Conservation (phyloP, 306 rosid genomes). For the Parietaria judaica region DNA sequence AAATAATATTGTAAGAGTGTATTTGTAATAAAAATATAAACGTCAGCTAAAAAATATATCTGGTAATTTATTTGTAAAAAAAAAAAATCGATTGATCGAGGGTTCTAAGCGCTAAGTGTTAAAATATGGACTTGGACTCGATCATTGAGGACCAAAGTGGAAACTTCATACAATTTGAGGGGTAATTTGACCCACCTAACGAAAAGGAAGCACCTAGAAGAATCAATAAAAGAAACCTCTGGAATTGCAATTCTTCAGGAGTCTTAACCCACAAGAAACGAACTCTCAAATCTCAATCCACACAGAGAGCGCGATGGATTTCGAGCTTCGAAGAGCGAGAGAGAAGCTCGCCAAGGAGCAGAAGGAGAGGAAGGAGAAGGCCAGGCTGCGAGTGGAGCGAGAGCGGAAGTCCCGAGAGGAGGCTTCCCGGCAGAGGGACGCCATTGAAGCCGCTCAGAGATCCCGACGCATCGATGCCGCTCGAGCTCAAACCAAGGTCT, state of each 20-base stretch:
- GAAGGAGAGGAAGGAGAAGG: conserved; percentile 50
- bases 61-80: too few relatives aligned
- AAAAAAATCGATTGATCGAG: too few relatives aligned
- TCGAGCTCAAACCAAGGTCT: conserved; percentile 79
- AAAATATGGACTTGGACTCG: too few relatives aligned
- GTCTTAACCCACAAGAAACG: neutral
- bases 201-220: too few relatives aligned
- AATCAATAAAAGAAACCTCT: neutral
- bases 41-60: too few relatives aligned
- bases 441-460: conserved; percentile 75
- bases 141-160: too few relatives aligned
- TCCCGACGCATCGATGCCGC: conserved; percentile 77
- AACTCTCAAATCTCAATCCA: too few relatives aligned
- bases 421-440: conserved; percentile 62
- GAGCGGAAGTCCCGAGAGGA: conserved; percentile 71
- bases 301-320: conserved; percentile 49
- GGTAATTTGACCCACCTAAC: too few relatives aligned
- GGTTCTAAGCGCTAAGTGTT: too few relatives aligned
- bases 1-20: too few relatives aligned
- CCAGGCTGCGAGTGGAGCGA: conserved; percentile 39
- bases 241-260: neutral
- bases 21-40: too few relatives aligned
- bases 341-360: conserved; percentile 93
- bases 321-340: conserved; percentile 78
- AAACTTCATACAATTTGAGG: too few relatives aligned